Percentiles rank a stretch among this genome's conserved stretches.
Evolutionary conservation across 225 moss, liverwort and hornwort genomes (phyloP).

Genomic region (Marchantia paleacea): DNA sequence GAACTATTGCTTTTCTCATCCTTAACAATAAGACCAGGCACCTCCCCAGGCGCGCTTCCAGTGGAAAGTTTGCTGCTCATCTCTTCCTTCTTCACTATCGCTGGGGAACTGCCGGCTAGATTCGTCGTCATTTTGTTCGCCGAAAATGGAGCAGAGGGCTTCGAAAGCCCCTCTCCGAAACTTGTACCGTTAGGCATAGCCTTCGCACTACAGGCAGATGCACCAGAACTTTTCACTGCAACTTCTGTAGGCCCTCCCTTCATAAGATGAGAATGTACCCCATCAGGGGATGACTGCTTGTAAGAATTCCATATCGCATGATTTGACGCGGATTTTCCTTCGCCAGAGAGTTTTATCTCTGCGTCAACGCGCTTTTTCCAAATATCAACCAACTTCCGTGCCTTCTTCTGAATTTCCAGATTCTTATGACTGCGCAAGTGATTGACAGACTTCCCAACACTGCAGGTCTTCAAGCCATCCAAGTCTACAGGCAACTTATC

Average conservation of each 20-base stretch:
- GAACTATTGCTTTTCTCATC: conserved; percentile 79
- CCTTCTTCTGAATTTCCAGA: conserved; percentile 86
- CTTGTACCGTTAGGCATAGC: conserved; percentile 52
- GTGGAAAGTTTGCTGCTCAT: conserved; percentile 38
- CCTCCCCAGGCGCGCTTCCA: conserved; percentile 42
- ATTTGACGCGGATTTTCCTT: conserved; percentile 70
- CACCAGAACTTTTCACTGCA: conserved; percentile 71
- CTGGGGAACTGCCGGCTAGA: conserved; percentile 29
- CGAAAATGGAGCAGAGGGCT: conserved; percentile 35
- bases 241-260: conserved; percentile 65
- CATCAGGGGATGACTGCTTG: conserved; percentile 75
- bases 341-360: conserved; percentile 84
- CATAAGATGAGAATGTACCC: conserved; percentile 57
- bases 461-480: conserved; percentile 86
- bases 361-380: conserved; percentile 99
- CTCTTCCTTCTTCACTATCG: conserved; percentile 46
- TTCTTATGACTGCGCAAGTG: conserved; percentile 92
- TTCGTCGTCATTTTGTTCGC: conserved; percentile 49
- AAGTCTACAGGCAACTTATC: conserved; percentile 95
- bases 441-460: conserved; percentile 95
- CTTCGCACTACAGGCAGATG: conserved; percentile 66
- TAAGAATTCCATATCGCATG: conserved; percentile 67
- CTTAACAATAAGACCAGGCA: conserved; percentile 48
- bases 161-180: conserved; percentile 50
- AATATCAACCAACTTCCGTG: conserved; percentile 83